Base-by-base conservation (phyloP, 441 rosid species). In the Erysimum cheiri region DNA sequence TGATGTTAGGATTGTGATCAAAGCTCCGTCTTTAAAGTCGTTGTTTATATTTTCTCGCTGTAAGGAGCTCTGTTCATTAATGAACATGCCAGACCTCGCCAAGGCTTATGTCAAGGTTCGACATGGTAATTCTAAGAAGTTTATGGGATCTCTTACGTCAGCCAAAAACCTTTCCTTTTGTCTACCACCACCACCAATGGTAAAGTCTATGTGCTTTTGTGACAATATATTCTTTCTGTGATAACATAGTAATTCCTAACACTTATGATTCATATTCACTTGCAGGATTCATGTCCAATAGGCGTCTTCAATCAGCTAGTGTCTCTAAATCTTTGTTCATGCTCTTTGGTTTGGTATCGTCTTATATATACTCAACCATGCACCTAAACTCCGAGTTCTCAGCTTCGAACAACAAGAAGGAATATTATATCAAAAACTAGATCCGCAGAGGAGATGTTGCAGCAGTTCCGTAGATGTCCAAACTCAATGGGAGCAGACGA, bases 331-430 rank as follows among this genome's bases (percentile, higher is more conserved):
- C 19, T 58, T 9, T 58, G 72, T 47, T 14, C 64, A 1, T 69
- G 65, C 72, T 57, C 57, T 46, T 14, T 35, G 6, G 29, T n/a
- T 69, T 57, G 48, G 65, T 58, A 8, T 24, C 11, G 28, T 58
- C 48, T 35, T 46, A 24, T 69, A 35, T n/a, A n/a, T n/a, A n/a
- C 39, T 68, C 46, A 9, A 8, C 15, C 37, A 47, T 14, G 15
- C 64, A 33, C 72, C 72, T 57, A 56, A 22, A 46, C 72, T 68
- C 47, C 43, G 17, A 68, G 56, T 32, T 32, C 66, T 61, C 53
- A 31, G 15, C 11, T 62, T 62, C 67, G 4, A 46, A 15, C 29
- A 0, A 11, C 1, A 22, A 22, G 24, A 1, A 22, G 24, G 24
- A 22, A 22, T 22, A 22, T 22, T 22, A 0, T 22, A 22, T 22